Conservation (phyloP, 2,329 filamentous ascomycete species). For the Ascochyta clinopodiicola region DNA sequence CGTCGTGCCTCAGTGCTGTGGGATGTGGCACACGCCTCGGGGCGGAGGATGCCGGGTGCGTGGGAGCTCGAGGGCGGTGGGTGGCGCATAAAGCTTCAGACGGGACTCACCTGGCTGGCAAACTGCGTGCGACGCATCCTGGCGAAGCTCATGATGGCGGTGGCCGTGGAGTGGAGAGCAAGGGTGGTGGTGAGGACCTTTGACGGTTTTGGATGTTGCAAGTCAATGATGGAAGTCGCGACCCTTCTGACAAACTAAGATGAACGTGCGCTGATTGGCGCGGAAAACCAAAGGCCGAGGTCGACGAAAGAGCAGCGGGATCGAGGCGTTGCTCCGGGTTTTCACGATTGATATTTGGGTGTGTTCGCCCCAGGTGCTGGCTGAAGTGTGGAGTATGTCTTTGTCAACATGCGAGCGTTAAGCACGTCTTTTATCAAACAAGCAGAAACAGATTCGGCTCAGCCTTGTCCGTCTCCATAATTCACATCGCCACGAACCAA, state of each 20-base stretch:
- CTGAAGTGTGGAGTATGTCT: constrained; percentile 3
- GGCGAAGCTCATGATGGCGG: constrained; percentile 48
- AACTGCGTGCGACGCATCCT: constrained; percentile 49
- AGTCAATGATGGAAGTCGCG: constrained; percentile 33
- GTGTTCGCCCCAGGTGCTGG: constrained; percentile 12
- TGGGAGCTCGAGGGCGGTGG: constrained; percentile 18
- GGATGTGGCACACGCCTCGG: constrained; percentile 35
- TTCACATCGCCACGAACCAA: constrained; percentile 4
- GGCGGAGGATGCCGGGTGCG: constrained; percentile 33
- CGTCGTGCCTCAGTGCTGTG: constrained; percentile 21
- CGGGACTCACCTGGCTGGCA: constrained; percentile 46
- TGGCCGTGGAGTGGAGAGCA: constrained; percentile 39
- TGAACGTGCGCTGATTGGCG: constrained; percentile 34
- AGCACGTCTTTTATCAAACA: background rate
- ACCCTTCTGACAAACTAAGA: constrained; percentile 26
- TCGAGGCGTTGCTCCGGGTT: constrained; percentile 30
- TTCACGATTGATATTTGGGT: constrained; percentile 23
- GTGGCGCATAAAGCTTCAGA: constrained; percentile 19
- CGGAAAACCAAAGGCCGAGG: constrained; percentile 2
- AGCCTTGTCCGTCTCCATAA: background rate
- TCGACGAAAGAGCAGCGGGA: constrained; percentile 23
- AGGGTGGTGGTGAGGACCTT: constrained; percentile 25
- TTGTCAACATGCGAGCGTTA: background rate
- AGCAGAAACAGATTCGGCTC: background rate
- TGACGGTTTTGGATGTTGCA: constrained; percentile 32